Base-by-base conservation (phyloP, 768 basidiomycete species). In the Sporobolomyces phaffii region DNA sequence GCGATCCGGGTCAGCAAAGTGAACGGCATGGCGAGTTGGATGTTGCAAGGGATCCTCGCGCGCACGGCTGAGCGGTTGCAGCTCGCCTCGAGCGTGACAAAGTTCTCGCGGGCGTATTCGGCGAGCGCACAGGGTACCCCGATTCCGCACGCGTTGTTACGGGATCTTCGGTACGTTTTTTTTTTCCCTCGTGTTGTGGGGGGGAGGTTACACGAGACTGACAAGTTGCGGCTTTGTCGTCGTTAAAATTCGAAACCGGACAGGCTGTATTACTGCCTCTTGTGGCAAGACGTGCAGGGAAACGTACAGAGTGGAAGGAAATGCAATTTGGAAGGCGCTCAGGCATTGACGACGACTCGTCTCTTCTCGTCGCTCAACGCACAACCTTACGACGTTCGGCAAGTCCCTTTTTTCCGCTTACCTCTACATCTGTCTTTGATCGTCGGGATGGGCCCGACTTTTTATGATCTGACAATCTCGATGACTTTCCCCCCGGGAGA, bases 311-410 rank as follows among this genome's bases (percentile, higher is more conserved):
- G 51, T 51, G 70, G 70, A 1, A 24, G 67, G 2, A 44, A 64
- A 13, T 68, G 67, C 60, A 72, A 72, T 57, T 52, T 72, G 63
- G 70, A 72, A 28, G 66, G 63, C n/a, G 63, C 54, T 29, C 63
- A 65, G 15, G 70, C 66, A 2, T 40, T 72, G 24, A 63, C 66
- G 17, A 64, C 64, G 4, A 72, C 70, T 0, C 43, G 70, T 1
- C 50, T 72, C 20, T 68, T 72, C 56, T 65, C 66, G 7, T 62
- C 63, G 11, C 50, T 72, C 9, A 57, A 65, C 13, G 56, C 68
- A 5, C 70, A 72, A 44, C 66, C 70, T 15, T 68, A 62, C 51
- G 70, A 72, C 45, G 60, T 64, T 5, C 63, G 70, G 57, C 65
- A 17, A n/a, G 62, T 57, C 13, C 10, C 29, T 9, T 5, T 2